Evolutionary conservation across 345 rosid genomes (phyloP).

Genomic region (Diplotaxis tenuifolia): DNA sequence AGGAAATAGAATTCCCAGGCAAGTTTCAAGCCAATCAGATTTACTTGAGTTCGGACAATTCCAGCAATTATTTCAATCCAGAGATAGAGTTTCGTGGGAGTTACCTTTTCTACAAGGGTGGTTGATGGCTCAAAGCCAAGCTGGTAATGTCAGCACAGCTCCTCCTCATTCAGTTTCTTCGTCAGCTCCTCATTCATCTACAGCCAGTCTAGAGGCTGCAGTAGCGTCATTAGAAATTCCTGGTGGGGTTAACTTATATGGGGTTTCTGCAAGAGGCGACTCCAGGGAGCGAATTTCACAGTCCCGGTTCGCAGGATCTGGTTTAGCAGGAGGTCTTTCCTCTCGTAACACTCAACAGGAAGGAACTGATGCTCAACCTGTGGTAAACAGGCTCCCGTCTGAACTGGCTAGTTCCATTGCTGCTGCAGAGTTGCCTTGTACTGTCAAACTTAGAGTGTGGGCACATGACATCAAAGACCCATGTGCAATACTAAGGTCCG

Average conservation of each 20-base stretch:
- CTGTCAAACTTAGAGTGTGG: constrained; percentile 92
- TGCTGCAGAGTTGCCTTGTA: constrained; percentile 93
- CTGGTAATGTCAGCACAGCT: constrained; percentile 43
- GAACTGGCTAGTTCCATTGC: constrained; percentile 81
- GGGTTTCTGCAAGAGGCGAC: constrained; percentile 49
- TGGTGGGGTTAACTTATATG: constrained; percentile 49
- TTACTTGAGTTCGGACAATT: constrained; percentile 49
- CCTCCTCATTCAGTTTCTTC: constrained; percentile 40
- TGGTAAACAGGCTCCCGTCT: constrained; percentile 60
- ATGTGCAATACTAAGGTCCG: constrained; percentile 56
- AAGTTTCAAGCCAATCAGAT: constrained; percentile 33
- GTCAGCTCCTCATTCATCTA: constrained; percentile 37
- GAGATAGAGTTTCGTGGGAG: constrained; percentile 66
- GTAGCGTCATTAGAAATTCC: constrained; percentile 51
- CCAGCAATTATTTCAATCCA: constrained; percentile 51
- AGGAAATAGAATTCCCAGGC: constrained; percentile 35
- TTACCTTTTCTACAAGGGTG: constrained; percentile 74
- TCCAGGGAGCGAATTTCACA: constrained; percentile 40
- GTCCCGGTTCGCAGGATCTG: constrained; percentile 46
- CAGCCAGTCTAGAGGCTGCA: constrained; percentile 50
- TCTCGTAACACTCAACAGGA: constrained; percentile 38
- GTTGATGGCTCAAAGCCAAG: constrained; percentile 74
- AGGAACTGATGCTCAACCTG: constrained; percentile 49
- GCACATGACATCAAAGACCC: constrained; percentile 74
- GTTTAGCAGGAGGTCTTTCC: constrained; percentile 42